Evolutionary conservation across 1,139 yeast species (phyloP).

Genomic region (Saccharomyces hybrid): DNA sequence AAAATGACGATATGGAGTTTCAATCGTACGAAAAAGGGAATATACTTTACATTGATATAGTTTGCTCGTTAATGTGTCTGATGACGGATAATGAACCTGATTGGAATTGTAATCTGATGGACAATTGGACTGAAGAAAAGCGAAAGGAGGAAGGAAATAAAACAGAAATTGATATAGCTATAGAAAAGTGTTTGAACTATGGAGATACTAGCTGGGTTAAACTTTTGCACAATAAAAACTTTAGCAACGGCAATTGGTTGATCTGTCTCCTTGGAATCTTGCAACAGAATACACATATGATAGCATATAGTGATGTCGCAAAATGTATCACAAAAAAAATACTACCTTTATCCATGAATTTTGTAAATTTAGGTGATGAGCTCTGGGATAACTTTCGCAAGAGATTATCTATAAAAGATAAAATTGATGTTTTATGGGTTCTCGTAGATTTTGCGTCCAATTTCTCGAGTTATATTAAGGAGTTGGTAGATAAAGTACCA

Average conservation of each 20-base stretch:
- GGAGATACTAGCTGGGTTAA: background rate
- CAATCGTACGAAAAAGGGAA: slow-evolving; percentile 21
- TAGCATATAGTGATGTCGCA: background rate
- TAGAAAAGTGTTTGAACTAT: slow-evolving; percentile 4
- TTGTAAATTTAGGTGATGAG: background rate
- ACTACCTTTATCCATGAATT: background rate
- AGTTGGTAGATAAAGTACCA: background rate
- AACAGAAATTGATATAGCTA: slow-evolving; percentile 15
- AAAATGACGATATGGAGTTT: slow-evolving; percentile 30
- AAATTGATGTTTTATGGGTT: background rate
- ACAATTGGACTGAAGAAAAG: slow-evolving; percentile 23
- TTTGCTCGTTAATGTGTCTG: slow-evolving; percentile 22
- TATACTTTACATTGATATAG: slow-evolving; percentile 24
- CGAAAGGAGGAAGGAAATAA: slow-evolving; percentile 18
- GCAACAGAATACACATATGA: background rate
- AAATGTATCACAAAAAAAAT: background rate
- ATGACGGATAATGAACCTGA: slow-evolving; percentile 31
- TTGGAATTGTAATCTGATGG: slow-evolving; percentile 31
- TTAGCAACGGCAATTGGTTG: background rate
- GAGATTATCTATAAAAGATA: background rate
- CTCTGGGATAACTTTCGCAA: background rate
- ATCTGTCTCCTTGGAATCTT: background rate
- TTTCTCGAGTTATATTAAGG: background rate
- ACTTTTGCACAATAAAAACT: background rate
- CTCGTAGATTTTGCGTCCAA: background rate